Percentiles rank a stretch among this genome's conserved stretches.
phyloP scores from a whole-genome alignment of 176 grass and related monocot species.

The Coix lacrymajobi region DNA sequence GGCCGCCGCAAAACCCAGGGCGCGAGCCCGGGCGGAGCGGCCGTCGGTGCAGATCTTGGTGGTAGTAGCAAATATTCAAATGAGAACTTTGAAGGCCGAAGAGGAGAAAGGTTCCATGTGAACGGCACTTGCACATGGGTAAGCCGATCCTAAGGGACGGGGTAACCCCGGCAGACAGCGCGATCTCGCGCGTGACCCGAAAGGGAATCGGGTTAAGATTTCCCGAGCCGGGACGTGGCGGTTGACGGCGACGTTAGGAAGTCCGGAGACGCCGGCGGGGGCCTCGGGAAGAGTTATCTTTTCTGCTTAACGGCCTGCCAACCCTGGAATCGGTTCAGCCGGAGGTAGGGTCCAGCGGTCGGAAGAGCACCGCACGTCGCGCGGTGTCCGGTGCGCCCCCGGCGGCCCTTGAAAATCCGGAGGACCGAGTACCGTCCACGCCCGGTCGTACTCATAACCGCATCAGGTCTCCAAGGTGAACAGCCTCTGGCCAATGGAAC shows the following conservation, averaged over 20 bases:
- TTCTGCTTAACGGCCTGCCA: constrained; percentile 69
- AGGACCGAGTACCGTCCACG: constrained; percentile 41
- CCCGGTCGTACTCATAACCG: constrained; percentile 75
- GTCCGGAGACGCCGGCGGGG: constrained; percentile 69
- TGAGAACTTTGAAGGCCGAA: not conserved
- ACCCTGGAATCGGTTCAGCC: constrained; percentile 61
- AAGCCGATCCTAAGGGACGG: constrained; percentile 43
- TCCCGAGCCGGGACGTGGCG: constrained; percentile 58
- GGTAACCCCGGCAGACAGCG: too few species aligned
- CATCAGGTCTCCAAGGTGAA: constrained; percentile 87
- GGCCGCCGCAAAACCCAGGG: constrained; percentile 53
- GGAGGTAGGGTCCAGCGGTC: constrained; percentile 60
- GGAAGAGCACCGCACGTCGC: constrained; percentile 68
- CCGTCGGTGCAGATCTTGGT: constrained; percentile 62
- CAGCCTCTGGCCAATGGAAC: constrained; percentile 69
- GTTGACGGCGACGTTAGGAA: constrained; percentile 64
- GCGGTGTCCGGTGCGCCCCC: constrained; percentile 55
- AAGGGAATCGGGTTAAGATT: constrained; percentile 66
- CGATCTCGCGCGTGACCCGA: too few species aligned
- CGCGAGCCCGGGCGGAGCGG: constrained; percentile 58
- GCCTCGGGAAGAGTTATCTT: constrained; percentile 83
- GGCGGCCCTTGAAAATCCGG: constrained; percentile 29
- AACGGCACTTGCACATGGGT: constrained; percentile 61
- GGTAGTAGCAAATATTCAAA: constrained; percentile 2
- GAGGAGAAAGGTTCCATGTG: not conserved